A percentile compares a stretch with the other conserved stretches of the same genome.
These are phyloP conservation scores for Coprinopsis sp. DNA, from an alignment of 768 basidiomycete genomes.

Conservation along the genomic window DNA sequence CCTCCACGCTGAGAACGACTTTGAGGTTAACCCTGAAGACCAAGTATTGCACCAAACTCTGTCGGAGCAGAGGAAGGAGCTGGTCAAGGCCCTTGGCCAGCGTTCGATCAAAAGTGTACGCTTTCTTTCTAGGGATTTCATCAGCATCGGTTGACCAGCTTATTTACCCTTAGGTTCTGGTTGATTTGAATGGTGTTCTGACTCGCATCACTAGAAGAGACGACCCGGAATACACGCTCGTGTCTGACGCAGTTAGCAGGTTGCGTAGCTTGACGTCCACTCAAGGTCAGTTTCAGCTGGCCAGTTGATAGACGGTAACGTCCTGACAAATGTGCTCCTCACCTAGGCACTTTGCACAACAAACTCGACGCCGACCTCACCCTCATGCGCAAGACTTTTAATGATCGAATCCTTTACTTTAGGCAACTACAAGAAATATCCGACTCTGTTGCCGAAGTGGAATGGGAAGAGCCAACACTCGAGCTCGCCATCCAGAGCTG, in stretches of 20 bases:
- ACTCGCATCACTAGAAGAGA: constrained; percentile 44
- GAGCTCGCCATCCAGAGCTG: constrained; percentile 42
- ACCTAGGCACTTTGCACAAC: constrained; percentile 43
- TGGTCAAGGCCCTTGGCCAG: constrained; percentile 41
- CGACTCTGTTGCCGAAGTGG: constrained; percentile 68
- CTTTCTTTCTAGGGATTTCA: neutral
- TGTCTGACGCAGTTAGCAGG: constrained; percentile 44
- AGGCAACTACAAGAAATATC: constrained; percentile 89
- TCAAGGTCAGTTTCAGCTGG: constrained; percentile 46
- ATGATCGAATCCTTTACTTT: constrained; percentile 63
- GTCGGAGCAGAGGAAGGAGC: constrained; percentile 45
- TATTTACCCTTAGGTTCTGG: constrained; percentile 41
- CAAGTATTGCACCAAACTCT: constrained; percentile 53
- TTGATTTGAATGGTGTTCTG: constrained; percentile 42
- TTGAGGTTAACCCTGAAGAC: constrained; percentile 62
- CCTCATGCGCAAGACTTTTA: constrained; percentile 72
- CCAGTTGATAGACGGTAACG: neutral
- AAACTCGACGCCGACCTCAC: constrained; percentile 70
- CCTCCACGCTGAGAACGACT: constrained; percentile 28
- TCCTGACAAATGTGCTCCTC: constrained; percentile 7
- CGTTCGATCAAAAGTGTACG: constrained; percentile 66
- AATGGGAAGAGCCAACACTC: constrained; percentile 52
- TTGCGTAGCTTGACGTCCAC: constrained; percentile 54
- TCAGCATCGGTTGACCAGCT: too few species aligned
- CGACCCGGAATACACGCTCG: constrained; percentile 59